Evolutionary conservation across 2,329 filamentous ascomycete genomes (phyloP).

Genomic region (Anthostomella pinea): DNA sequence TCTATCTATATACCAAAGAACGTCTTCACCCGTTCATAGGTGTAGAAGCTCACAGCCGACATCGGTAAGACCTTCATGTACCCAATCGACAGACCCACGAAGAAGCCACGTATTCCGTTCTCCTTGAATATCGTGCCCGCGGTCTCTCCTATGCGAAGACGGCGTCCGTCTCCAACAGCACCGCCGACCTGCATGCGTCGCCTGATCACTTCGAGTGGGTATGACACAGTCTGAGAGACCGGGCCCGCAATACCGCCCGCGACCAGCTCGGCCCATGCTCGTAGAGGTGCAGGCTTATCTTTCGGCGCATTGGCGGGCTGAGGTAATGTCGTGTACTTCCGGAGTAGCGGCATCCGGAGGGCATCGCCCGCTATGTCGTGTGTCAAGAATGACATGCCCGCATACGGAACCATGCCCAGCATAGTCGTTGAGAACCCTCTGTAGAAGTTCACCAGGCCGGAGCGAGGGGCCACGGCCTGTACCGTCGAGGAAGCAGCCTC

Average conservation of each 20-base stretch:
- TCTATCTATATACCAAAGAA: slow-evolving; percentile 60
- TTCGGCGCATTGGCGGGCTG: slow-evolving; percentile 50
- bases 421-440: slow-evolving; percentile 88
- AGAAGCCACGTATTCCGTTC: slow-evolving; percentile 78
- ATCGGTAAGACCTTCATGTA: slow-evolving; percentile 94
- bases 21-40: slow-evolving; percentile 62
- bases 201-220: slow-evolving; percentile 89
- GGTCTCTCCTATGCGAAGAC: slow-evolving; percentile 76
- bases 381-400: slow-evolving; percentile 90
- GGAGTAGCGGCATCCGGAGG: slow-evolving; percentile 66
- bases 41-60: slow-evolving; percentile 68
- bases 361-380: slow-evolving; percentile 89
- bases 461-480: slow-evolving; percentile 54
- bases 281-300: slow-evolving; percentile 68
- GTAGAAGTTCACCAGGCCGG: slow-evolving; percentile 87
- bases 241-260: slow-evolving; percentile 84
- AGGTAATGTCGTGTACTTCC: slow-evolving; percentile 72
- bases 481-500: slow-evolving; percentile 44
- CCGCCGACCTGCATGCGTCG: slow-evolving; percentile 95
- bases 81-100: slow-evolving; percentile 88
- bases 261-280: slow-evolving; percentile 80
- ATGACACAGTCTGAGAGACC: slow-evolving; percentile 87
- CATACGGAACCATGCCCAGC: slow-evolving; percentile 94
- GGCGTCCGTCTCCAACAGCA: slow-evolving; percentile 84
- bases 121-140: slow-evolving; percentile 71